Percentiles rank a stretch among this genome's conserved stretches.
Evolutionary conservation across 1,139 yeast species (phyloP).

Genomic region (Yamadazyma siamensis): DNA sequence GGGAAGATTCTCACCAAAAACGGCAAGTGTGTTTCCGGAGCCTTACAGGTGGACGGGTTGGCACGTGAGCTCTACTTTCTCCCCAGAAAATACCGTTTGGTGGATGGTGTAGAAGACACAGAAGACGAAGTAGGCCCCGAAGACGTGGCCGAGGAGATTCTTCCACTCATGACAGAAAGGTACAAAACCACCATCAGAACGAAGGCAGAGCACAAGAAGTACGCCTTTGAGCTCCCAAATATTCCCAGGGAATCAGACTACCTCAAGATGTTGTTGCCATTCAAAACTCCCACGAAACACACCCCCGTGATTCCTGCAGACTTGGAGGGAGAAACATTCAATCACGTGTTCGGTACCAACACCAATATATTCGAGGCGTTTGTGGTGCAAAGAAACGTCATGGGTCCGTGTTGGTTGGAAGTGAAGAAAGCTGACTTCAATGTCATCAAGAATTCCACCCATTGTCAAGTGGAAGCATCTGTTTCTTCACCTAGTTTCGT

Average conservation of each 20-base stretch:
- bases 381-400: constrained; percentile 74
- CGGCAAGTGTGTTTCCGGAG: constrained; percentile 64
- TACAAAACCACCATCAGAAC: constrained; percentile 63
- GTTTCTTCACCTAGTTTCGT: constrained; percentile 50
- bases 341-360: constrained; percentile 76
- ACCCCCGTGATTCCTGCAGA: constrained; percentile 55
- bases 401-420: constrained; percentile 98
- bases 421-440: constrained; percentile 61
- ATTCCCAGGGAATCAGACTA: constrained; percentile 82
- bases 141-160: constrained; percentile 78
- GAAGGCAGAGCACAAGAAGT: constrained; percentile 70
- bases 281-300: constrained; percentile 52
- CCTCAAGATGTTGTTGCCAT: constrained; percentile 75
- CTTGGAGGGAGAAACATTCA: constrained; percentile 72
- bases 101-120: constrained; percentile 38
- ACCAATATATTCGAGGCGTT: constrained; percentile 79
- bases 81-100: constrained; percentile 52
- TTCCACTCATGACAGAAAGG: constrained; percentile 59
- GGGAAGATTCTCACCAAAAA: constrained; percentile 72
- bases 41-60: constrained; percentile 72
- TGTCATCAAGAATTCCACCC: constrained; percentile 64
- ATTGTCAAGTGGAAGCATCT: constrained; percentile 74
- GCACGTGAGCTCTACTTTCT: constrained; percentile 72
- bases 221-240: constrained; percentile 82
- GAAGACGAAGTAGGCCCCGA: constrained; percentile 43